Conservation (phyloP, 805 yeast species). For the Torulaspora indica region DNA sequence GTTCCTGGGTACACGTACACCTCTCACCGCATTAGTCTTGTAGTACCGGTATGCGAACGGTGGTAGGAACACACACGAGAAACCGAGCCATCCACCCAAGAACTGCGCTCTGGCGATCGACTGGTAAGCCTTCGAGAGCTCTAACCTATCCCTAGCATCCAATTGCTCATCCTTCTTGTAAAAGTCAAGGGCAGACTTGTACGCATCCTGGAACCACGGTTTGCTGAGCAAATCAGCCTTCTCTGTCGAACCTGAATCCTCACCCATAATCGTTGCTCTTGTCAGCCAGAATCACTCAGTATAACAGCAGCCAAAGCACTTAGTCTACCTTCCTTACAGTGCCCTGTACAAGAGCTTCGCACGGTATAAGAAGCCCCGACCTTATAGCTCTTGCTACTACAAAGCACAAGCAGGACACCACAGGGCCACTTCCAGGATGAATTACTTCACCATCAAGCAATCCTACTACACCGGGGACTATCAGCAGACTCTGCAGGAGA, state of each 20-base stretch:
- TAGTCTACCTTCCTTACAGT: background rate
- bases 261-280: slow-evolving; percentile 1
- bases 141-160: slow-evolving; percentile 40
- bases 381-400: background rate
- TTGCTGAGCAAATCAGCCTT: slow-evolving; percentile 12
- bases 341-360: background rate
- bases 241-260: background rate
- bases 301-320: too few species aligned
- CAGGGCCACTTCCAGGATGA: slow-evolving; percentile 25
- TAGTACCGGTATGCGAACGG: slow-evolving; percentile 41
- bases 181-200: slow-evolving; percentile 43
- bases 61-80: slow-evolving; percentile 39
- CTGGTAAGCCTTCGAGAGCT: slow-evolving; percentile 39
- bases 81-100: slow-evolving; percentile 40
- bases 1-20: slow-evolving; percentile 41
- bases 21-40: slow-evolving; percentile 34
- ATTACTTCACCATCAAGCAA: slow-evolving; percentile 51
- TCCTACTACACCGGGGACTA: slow-evolving; percentile 60
- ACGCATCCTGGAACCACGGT: slow-evolving; percentile 39
- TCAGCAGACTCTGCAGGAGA: slow-evolving; percentile 40
- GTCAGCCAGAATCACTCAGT: too few species aligned
- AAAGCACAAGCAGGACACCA: background rate
- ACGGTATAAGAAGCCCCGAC: background rate
- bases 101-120: slow-evolving; percentile 36
- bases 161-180: slow-evolving; percentile 47